Percentiles rank a stretch among this genome's conserved stretches.
These are phyloP conservation scores for Komagataella kurtzmanii DNA, from an alignment of 805 yeast genomes.

Conservation along the genomic window DNA sequence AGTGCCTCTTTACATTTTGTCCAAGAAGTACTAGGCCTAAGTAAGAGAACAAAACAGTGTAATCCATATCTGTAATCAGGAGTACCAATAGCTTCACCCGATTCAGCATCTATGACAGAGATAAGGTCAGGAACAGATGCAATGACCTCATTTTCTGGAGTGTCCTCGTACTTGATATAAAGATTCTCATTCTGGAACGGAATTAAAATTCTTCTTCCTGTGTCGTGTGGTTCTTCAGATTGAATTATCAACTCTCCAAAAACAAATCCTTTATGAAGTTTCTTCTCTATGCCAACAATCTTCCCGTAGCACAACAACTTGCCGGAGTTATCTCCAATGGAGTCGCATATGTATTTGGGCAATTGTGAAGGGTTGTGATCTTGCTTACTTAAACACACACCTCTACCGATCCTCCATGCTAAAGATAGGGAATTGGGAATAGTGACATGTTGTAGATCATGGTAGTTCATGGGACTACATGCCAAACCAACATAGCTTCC, in stretches of 20 bases:
- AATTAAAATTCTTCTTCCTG: slow-evolving; percentile 13
- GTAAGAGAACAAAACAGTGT: slow-evolving; percentile 26
- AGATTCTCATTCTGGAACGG: slow-evolving; percentile 38
- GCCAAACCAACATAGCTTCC: slow-evolving; percentile 27
- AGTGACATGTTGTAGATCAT: slow-evolving; percentile 7
- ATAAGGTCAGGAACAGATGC: slow-evolving; percentile 33
- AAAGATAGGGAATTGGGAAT: slow-evolving; percentile 20
- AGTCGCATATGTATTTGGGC: background rate
- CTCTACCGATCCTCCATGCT: slow-evolving; percentile 36
- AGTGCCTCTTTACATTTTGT: slow-evolving; percentile 21
- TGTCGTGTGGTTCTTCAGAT: slow-evolving; percentile 4
- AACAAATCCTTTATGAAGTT: slow-evolving; percentile 26
- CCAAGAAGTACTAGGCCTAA: slow-evolving; percentile 24
- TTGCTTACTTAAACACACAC: slow-evolving; percentile 23
- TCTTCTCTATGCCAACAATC: slow-evolving; percentile 27
- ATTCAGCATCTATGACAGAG: slow-evolving; percentile 24
- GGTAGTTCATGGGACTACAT: slow-evolving; percentile 13
- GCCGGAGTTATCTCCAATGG: slow-evolving; percentile 17
- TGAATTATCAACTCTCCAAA: slow-evolving; percentile 27
- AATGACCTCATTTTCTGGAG: slow-evolving; percentile 14
- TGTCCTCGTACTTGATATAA: slow-evolving; percentile 14
- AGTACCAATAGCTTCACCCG: slow-evolving; percentile 33
- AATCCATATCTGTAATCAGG: slow-evolving; percentile 34
- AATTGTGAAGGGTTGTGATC: slow-evolving; percentile 3
- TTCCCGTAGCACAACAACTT: slow-evolving; percentile 24